A percentile compares a stretch with the other conserved stretches of the same genome.
Evolutionary conservation across 2,329 filamentous ascomycete genomes (phyloP).

Genomic region (Hawksworthiomyces lignivorus): DNA sequence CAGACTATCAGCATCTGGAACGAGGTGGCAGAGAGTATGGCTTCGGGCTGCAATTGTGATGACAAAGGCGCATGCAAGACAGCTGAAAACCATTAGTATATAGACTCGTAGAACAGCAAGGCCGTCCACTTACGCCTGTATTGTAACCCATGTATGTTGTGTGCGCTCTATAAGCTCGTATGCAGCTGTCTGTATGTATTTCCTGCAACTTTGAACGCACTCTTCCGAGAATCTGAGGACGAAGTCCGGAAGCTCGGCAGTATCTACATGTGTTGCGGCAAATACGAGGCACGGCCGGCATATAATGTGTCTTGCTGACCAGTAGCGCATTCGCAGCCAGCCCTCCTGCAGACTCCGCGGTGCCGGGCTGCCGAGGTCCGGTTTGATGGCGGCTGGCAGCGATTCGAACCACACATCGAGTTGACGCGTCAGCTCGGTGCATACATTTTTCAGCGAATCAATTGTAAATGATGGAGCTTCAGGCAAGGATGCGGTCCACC

Average conservation of each 20-base stretch:
- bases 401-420: slow-evolving; percentile 20
- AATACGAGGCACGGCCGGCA: neutral
- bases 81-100: too few relatives aligned
- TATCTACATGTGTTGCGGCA: neutral
- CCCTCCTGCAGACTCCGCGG: neutral
- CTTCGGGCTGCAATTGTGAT: neutral
- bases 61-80: neutral
- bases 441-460: slow-evolving; percentile 15
- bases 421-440: slow-evolving; percentile 17
- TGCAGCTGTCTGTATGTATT: neutral
- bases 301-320: slow-evolving; percentile 1
- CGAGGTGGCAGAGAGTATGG: neutral
- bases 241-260: neutral
- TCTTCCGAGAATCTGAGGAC: neutral
- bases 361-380: slow-evolving; percentile 10
- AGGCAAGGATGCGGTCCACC: too few relatives aligned
- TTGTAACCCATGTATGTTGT: neutral
- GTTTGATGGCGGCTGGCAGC: slow-evolving; percentile 18
- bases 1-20: too few relatives aligned
- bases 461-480: too few relatives aligned
- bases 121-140: neutral
- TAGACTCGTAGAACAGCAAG: too few relatives aligned
- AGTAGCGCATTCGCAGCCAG: slow-evolving; percentile 1
- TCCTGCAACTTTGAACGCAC: neutral
- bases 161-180: neutral